Percentiles rank a stretch among this genome's conserved stretches.
Conservation (phyloP, 2,329 filamentous ascomycete species). For the Fusarium temperatum region DNA sequence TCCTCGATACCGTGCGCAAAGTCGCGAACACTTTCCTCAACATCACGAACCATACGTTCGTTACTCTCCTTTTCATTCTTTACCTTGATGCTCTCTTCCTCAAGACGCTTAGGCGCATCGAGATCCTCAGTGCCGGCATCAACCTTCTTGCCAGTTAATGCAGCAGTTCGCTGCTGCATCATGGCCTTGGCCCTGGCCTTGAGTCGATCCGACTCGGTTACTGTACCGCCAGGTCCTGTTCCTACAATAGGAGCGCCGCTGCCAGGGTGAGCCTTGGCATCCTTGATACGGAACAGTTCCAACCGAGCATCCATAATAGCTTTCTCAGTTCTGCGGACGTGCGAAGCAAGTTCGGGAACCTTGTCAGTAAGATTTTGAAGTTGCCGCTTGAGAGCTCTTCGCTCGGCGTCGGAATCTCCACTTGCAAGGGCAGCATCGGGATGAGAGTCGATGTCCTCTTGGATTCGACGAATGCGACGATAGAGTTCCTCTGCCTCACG, state of each 20-base stretch:
- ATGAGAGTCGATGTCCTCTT: slow-evolving; percentile 94
- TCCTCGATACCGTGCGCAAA: slow-evolving; percentile 88
- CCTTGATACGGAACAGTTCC: slow-evolving; percentile 91
- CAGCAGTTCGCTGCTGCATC: slow-evolving; percentile 98
- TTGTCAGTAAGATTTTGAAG: slow-evolving; percentile 89
- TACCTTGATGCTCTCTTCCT: slow-evolving; percentile 85
- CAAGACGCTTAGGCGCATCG: slow-evolving; percentile 83
- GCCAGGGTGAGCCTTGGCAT: slow-evolving; percentile 89
- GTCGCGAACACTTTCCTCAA: slow-evolving; percentile 93
- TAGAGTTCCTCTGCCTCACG: slow-evolving; percentile 95
- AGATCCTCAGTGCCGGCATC: slow-evolving; percentile 74
- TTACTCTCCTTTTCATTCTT: slow-evolving; percentile 91
- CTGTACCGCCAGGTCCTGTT: slow-evolving; percentile 86
- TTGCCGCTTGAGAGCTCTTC: slow-evolving; percentile 85
- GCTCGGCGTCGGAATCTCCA: slow-evolving; percentile 87
- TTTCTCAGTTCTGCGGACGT: slow-evolving; percentile 89
- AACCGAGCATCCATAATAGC: slow-evolving; percentile 90
- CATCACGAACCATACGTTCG: slow-evolving; percentile 94
- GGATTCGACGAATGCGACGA: slow-evolving; percentile 86
- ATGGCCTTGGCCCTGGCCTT: slow-evolving; percentile 96
- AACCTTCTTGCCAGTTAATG: slow-evolving; percentile 84
- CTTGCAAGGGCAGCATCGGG: slow-evolving; percentile 76
- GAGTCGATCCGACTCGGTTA: slow-evolving; percentile 93
- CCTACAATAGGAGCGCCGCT: slow-evolving; percentile 85
- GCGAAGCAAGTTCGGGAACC: slow-evolving; percentile 89